Conservation (phyloP, 805 yeast species). For the Lipomyces anomalus region DNA sequence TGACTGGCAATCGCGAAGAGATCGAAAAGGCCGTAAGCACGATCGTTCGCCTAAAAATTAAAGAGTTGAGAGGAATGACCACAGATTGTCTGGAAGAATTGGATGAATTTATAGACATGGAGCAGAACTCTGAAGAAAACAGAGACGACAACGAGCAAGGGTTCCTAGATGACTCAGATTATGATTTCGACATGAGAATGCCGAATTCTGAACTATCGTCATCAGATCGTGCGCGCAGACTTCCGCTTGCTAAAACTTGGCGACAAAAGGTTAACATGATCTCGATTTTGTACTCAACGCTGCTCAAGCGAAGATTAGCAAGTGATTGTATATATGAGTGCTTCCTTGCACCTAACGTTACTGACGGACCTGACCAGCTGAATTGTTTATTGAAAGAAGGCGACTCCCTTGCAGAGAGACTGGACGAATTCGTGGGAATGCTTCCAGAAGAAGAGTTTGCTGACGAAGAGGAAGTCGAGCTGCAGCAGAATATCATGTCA, state of each 20-base stretch:
- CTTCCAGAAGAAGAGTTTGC: neutral
- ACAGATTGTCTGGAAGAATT: slow-evolving; percentile 12
- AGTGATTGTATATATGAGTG: neutral
- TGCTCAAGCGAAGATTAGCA: slow-evolving; percentile 14
- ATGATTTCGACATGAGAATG: too few species aligned
- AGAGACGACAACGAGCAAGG: slow-evolving; percentile 1
- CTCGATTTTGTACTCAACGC: slow-evolving; percentile 7
- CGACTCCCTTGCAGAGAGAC: neutral
- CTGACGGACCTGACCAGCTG: neutral
- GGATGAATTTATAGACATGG: slow-evolving; percentile 8
- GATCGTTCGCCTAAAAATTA: slow-evolving; percentile 1
- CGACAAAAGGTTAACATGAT: slow-evolving; percentile 5
- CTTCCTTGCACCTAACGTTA: neutral
- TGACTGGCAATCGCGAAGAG: neutral
- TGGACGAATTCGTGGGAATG: slow-evolving; percentile 9
- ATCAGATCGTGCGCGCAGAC: neutral
- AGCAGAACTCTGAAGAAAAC: slow-evolving; percentile 3
- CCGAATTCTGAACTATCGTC: neutral
- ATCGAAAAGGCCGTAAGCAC: slow-evolving; percentile 5
- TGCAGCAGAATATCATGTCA: neutral
- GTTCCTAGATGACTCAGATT: neutral
- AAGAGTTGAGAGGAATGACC: neutral
- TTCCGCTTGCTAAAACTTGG: slow-evolving; percentile 8
- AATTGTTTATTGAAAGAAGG: neutral
- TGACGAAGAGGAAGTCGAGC: neutral